Base-by-base conservation (phyloP, 1,139 yeast genomes). In the Suhomyces maxii region DNA sequence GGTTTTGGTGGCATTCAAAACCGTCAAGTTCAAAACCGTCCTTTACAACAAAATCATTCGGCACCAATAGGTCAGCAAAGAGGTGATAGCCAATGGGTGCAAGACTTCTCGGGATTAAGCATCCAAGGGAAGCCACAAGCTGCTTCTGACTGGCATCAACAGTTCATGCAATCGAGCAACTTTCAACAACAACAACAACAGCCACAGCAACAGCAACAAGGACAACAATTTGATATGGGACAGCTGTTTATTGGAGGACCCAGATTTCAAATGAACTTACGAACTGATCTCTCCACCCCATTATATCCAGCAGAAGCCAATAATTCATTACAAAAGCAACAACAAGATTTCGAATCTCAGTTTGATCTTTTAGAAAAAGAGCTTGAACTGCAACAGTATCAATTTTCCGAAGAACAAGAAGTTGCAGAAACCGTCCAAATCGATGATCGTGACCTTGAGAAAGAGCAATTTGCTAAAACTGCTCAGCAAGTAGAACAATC, bases 401-500 rank as follows among this genome's bases (percentile, higher is more conserved):
- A 53, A 34, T 48, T 40, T 9, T 52, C 54, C 7, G 50, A 44
- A 11, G 54, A 45, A 28, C 47, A 38, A 10, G 47, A 41, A 14
- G 40, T 35, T 6, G 43, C 40, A 7, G 47, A 40, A 39, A 39
- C 40, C 23, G 37, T 26, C 38, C 37, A 46, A 26, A 36, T 47
- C 14, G 47, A 49, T 12, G 54, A 46, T 9, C 47, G 50, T 35
- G 59, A 59, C 11, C 40, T 39, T 5, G 73, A 70, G 18, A 69
- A 70, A 49, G 70, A 70, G 36, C 60, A 64, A 51, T 73, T 75
- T 61, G 79, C 79, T 8, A 60, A 63, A 43, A 67, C 77, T 0
- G 80, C 80, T 1, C 55, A 64, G 37, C 62, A 65, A 48, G 76
- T 74, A 8, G 68, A 71, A 37, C 56, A 56, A 11, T 61, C 76